These are phyloP conservation scores for Naegleria gruberi DNA, from an alignment of 208 protist genomes.

Conservation along the genomic window DNA sequence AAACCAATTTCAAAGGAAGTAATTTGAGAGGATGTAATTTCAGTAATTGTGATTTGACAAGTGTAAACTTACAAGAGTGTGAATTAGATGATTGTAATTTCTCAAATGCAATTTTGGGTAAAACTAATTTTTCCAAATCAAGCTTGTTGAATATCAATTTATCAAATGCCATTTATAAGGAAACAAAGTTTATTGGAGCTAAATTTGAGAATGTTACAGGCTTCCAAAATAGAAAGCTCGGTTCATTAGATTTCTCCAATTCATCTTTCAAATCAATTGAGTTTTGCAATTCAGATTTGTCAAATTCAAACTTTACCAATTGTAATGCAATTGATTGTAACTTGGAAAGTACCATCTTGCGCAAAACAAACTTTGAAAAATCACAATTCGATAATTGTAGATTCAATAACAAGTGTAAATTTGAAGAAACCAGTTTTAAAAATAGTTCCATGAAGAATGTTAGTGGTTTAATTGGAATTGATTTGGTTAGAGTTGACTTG, in stretches of 20 bases:
- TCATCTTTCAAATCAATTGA: neutral
- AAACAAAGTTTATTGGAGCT: neutral
- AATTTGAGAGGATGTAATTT: neutral
- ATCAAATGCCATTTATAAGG: neutral
- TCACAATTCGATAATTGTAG: neutral
- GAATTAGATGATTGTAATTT: neutral
- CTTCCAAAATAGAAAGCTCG: too few relatives aligned
- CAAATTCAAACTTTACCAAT: neutral
- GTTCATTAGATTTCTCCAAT: neutral
- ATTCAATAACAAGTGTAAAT: too few relatives aligned
- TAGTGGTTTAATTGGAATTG: too few relatives aligned
- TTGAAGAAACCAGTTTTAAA: too few relatives aligned
- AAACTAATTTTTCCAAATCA: neutral
- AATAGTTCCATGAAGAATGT: too few relatives aligned
- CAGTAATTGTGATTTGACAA: neutral
- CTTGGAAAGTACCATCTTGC: neutral
- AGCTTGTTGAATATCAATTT: too few relatives aligned
- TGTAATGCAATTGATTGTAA: neutral
- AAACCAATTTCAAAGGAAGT: neutral
- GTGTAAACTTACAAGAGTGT: neutral
- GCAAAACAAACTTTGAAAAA: neutral
- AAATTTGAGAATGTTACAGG: neutral
- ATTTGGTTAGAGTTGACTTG: too few relatives aligned
- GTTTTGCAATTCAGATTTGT: too few relatives aligned
- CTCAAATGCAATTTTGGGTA: neutral